Evolutionary conservation across 306 rosid genomes (phyloP).

Genomic region (Myrica gale): DNA sequence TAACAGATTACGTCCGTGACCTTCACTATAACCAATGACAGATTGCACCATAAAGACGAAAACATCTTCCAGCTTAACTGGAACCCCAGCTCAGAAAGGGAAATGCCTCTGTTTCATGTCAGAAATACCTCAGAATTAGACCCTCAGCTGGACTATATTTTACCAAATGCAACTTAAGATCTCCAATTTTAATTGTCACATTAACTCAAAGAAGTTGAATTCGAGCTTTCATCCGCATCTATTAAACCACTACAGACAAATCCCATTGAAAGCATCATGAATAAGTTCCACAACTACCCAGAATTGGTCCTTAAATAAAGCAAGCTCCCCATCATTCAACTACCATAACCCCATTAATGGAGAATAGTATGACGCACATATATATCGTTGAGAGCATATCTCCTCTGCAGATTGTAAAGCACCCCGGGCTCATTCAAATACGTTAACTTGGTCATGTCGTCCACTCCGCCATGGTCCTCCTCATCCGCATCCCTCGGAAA

Average conservation of each 20-base stretch:
- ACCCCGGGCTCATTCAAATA: conserved; percentile 98
- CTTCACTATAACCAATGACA: not conserved
- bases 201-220: conserved; percentile 14
- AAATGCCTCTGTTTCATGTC: conserved; percentile 7
- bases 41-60: not conserved
- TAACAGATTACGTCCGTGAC: not conserved
- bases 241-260: not conserved
- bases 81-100: not conserved
- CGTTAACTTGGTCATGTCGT: conserved; percentile 86
- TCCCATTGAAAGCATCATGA: conserved; percentile 4
- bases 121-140: conserved; percentile 14
- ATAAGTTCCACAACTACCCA: not conserved
- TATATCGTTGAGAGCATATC: conserved; percentile 92
- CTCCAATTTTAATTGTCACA: not conserved
- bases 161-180: not conserved
- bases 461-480: conserved; percentile 93
- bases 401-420: conserved; percentile 78
- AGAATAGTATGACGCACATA: conserved; percentile 52
- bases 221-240: not conserved
- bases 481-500: conserved; percentile 84
- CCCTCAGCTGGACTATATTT: not conserved
- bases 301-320: not conserved
- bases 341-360: not conserved
- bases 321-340: conserved; percentile 7
- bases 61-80: not conserved